Evolutionary conservation across 169 alveolate species (phyloP), one percentile per base, ranked within the genome.

Genomic region (Plasmodium relictum): DNA sequence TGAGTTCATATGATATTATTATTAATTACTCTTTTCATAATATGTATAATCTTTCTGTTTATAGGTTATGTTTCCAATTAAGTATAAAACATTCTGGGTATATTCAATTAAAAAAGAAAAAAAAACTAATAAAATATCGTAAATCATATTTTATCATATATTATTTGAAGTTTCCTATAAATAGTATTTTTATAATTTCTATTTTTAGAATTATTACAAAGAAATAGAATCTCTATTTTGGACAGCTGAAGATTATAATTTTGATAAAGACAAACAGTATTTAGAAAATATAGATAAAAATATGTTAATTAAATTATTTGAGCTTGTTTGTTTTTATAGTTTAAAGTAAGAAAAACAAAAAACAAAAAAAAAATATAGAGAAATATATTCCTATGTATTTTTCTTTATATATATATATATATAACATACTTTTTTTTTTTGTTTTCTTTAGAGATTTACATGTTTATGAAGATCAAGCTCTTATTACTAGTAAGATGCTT

Each of bases 171-270:
- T 2, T 31, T 31, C 1, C 39, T 31, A 31, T 31, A 31, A 31
- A 31, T 31, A 31, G 39, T 31, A 31, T 31, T 31, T 31, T 31
- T 31, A 2, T 31, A 54, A 37, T 59, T 31, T 12, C 18, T 74
- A 45, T 8, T 24, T 80, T 45, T 80, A 80, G 90, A 94, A 92
- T 59, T 94, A 93, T 94, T 96, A 96, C 92, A 96, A 96, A 74
- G 94, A 95, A 68, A 94, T 95, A 42, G 94, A 92, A 80, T 97
- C 96, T 45, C 78, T 94, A 37, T 96, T 96, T 88, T 96, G 98
- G 98, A 95, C 97, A 14, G 97, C 96, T 24, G 97, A 96, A 54
- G 97, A 95, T 59, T 95, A 95, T 63, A 96, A 96, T 73, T 93
- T 95, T 20, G 95, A 91, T 74, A 92, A 94, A 42, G 98, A 96